phyloP scores from a whole-genome alignment of 2,329 filamentous ascomycete genomes.

The Aspergillus fumigatiaffinis region DNA sequence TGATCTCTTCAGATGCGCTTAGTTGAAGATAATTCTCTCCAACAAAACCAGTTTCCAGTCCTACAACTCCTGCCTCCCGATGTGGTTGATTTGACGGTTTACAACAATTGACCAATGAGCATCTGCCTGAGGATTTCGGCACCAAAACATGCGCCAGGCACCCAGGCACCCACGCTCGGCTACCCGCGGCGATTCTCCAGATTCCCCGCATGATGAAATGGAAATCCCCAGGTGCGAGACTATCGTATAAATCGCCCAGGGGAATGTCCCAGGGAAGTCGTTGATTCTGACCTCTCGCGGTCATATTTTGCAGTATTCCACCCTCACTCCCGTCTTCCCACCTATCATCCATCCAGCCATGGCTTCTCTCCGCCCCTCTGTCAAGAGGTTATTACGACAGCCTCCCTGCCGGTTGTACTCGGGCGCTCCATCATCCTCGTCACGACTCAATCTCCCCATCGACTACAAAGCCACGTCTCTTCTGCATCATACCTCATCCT shows the following conservation, averaged over 20 bases:
- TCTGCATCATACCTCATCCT: constrained; percentile 72
- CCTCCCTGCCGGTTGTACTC: constrained; percentile 43
- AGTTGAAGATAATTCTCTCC: not conserved
- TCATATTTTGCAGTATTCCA: not conserved
- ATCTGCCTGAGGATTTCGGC: not conserved
- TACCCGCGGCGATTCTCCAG: constrained; percentile 25
- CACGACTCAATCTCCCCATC: constrained; percentile 74
- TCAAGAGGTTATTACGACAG: constrained; percentile 12
- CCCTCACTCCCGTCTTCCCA: not conserved
- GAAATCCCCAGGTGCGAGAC: not conserved
- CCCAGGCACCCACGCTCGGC: constrained; percentile 17
- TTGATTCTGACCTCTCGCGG: not conserved
- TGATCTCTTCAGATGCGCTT: too few relatives aligned
- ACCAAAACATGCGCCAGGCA: not conserved
- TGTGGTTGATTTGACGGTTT: not conserved
- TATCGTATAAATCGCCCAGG: constrained; percentile 5
- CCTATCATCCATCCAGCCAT: constrained; percentile 1
- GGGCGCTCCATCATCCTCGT: constrained; percentile 41
- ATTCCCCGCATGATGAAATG: constrained; percentile 17
- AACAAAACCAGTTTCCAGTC: not conserved
- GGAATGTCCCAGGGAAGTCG: not conserved
- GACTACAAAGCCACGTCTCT: constrained; percentile 82
- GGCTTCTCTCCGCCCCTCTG: constrained; percentile 6
- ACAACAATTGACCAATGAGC: not conserved
- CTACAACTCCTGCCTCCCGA: too few relatives aligned